Percentiles rank a stretch among this genome's conserved stretches.
phyloP scores from a whole-genome alignment of 176 grass and related monocot genomes.

The Alloteropsis semialata region DNA sequence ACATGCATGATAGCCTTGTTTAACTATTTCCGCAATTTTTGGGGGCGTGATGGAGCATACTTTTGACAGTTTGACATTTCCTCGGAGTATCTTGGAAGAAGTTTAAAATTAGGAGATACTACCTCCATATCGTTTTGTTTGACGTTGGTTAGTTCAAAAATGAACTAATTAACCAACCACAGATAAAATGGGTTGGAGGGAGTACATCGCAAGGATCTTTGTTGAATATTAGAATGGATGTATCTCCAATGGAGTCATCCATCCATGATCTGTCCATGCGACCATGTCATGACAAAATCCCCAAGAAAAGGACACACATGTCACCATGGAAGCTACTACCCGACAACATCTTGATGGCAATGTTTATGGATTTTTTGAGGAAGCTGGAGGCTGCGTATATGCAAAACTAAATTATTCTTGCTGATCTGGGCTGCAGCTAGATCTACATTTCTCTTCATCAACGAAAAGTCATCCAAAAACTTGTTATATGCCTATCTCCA shows the following conservation, averaged over 20 bases:
- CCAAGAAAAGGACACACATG: background rate
- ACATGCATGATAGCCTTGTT: background rate
- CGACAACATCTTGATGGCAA: background rate
- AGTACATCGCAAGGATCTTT: background rate
- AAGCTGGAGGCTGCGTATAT: background rate
- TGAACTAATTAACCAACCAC: no score
- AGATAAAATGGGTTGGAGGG: no score
- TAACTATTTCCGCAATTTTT: background rate
- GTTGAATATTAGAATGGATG: background rate
- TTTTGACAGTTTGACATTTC: background rate
- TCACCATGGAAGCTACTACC: background rate
- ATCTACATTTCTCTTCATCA: constrained; percentile 1
- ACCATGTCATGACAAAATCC: background rate
- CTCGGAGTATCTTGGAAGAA: background rate
- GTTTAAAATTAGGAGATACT: background rate
- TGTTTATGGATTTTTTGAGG: background rate
- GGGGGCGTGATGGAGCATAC: background rate
- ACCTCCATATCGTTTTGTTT: no score
- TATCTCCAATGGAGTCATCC: background rate
- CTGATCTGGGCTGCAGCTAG: background rate
- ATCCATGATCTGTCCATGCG: background rate
- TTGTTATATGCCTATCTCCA: background rate
- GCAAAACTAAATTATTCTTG: background rate
- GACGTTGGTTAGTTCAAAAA: no score
- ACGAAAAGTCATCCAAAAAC: background rate